phyloP scores from a whole-genome alignment of 1,284 basidiomycete species.

The Papiliotrema nemorosa region DNA sequence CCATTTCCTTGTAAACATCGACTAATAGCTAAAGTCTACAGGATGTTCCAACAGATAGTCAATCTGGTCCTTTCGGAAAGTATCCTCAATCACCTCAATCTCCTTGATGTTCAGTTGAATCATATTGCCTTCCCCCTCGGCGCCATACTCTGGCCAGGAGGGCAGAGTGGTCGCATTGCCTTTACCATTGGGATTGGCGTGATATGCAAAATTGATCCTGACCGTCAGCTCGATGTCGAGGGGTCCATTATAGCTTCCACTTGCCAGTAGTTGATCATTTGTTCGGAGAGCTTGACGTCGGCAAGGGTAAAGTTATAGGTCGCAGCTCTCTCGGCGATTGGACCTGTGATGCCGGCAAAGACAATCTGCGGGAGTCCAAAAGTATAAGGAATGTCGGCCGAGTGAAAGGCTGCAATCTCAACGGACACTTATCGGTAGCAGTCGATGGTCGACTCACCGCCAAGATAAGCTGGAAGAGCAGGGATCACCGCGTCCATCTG shows the following conservation, averaged over 20 bases:
- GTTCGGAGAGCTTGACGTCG: constrained; percentile 19
- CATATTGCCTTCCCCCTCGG: constrained; percentile 25
- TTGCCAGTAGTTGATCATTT: constrained; percentile 41
- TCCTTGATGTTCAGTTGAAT: constrained; percentile 15
- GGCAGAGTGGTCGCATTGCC: constrained; percentile 17
- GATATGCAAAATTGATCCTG: constrained; percentile 45
- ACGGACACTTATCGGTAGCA: too few relatives aligned
- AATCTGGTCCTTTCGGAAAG: not conserved
- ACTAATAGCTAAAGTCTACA: not conserved
- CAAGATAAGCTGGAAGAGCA: constrained; percentile 6
- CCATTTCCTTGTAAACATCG: not conserved
- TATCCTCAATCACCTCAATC: not conserved
- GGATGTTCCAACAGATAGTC: not conserved
- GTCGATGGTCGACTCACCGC: constrained; percentile 8
- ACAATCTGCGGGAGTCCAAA: constrained; percentile 19
- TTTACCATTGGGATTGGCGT: constrained; percentile 35
- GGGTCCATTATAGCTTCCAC: constrained; percentile 4
- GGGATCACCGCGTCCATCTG: constrained; percentile 26
- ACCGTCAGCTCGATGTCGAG: not conserved
- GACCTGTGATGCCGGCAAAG: not conserved
- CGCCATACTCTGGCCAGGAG: constrained; percentile 34
- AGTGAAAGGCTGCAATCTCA: constrained; percentile 19
- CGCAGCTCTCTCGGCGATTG: not conserved
- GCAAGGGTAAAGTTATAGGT: constrained; percentile 18
- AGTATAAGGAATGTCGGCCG: constrained; percentile 25